A percentile compares a stretch with the other conserved stretches of the same genome.
Conservation (phyloP, 2,329 filamentous ascomycete species). For the Ophiognomonia clavigignenti-juglandacearum region DNA sequence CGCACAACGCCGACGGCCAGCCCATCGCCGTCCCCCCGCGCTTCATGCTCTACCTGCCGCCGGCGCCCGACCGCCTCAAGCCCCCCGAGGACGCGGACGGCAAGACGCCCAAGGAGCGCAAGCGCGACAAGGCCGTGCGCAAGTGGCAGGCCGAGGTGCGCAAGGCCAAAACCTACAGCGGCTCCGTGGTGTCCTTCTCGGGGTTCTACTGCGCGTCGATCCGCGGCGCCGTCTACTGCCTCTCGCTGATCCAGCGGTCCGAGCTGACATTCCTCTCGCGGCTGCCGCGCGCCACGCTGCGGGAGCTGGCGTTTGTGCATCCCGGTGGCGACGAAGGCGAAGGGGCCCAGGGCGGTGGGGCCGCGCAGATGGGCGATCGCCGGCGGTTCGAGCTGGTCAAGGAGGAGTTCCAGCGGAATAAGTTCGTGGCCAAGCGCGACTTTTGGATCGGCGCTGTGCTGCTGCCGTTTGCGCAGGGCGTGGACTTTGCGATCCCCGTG, state of each 20-base stretch:
- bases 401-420: constrained; percentile 2
- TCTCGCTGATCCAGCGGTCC: background rate
- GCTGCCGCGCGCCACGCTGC: constrained; percentile 3
- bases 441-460: constrained; percentile 2
- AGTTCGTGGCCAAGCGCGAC: background rate
- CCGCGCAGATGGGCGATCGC: background rate
- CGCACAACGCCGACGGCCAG: background rate
- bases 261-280: constrained; percentile 9
- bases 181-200: background rate
- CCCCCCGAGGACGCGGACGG: background rate
- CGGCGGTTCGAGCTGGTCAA: background rate
- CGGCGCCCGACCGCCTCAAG: constrained; percentile 2
- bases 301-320: background rate
- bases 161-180: constrained; percentile 5
- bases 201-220: constrained; percentile 3
- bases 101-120: constrained; percentile 10
- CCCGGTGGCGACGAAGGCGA: background rate
- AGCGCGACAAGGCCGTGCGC: constrained; percentile 5
- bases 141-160: constrained; percentile 6
- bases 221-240: constrained; percentile 1
- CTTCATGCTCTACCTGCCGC: constrained; percentile 7
- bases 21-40: background rate
- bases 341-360: too few relatives aligned
- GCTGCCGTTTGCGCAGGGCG: background rate
- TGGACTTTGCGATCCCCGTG: constrained; percentile 3